Evolutionary conservation across 2,329 filamentous ascomycete genomes (phyloP), one percentile per base, ranked within the genome.

Genomic region (Xylaria sp.): DNA sequence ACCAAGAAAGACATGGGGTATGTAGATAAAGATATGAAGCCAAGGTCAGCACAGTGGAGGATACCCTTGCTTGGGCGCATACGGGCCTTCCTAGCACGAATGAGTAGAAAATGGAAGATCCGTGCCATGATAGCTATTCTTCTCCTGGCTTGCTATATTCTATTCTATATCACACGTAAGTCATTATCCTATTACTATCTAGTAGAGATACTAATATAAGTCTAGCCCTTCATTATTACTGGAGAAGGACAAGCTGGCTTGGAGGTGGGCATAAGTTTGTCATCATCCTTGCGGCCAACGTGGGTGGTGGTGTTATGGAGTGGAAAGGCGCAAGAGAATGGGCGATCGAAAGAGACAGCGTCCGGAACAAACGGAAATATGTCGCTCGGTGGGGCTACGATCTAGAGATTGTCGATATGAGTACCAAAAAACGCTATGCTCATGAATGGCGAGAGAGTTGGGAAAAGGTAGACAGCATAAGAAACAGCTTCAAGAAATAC

Each of bases 401-500:
- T 70, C 84, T 99, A 67, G 96, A 99, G 79, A 92, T 98, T 77
- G 93, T 97, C 73, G 97, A 99, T 80, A 97, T 99, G 94, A 95
- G 94, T 83, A 97, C 94, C 62, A 97, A 98, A 87, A 98, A 98
- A 83, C 90, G 94, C 73, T 99, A 99, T 79, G 95, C 96, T 32
- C 96, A 99, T 82, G 96, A 99, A 82, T 99, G 96, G 96, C 89
- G 96, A 76, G 96, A 99, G 82, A 97, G 95, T 79, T 99, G 96
- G 96, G 96, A 99, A 82, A 99, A 98, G 85, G 94, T 98, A 69
- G 96, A 99, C 79, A 93, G 93, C 50, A 89, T 99, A 75, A 90
- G 95, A 69, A 92, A 93, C 69, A 90, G 92, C 53, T 90, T 99
- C 86, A 89, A 90, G 78, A 98, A 98, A 80, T 98, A 98, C 78